Percentiles rank a stretch among this genome's conserved stretches.
phyloP scores from a whole-genome alignment of 352 stramenopile species.

The Pythium angustatum region DNA sequence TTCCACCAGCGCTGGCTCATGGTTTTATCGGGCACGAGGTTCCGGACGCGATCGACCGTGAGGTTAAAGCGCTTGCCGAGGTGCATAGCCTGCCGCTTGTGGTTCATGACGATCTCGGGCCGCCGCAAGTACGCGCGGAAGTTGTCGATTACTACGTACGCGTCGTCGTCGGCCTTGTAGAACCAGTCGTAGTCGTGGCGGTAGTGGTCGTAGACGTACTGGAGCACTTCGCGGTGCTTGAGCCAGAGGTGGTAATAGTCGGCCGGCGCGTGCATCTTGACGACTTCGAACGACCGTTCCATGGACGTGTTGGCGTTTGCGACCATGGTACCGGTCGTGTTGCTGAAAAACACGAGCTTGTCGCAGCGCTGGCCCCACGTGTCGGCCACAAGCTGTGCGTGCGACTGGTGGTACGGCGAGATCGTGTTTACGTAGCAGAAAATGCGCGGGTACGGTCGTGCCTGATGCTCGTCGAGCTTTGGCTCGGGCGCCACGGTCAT shows the following conservation, averaged over 20 bases:
- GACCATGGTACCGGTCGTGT: conserved; percentile 52
- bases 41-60: conserved; percentile 38
- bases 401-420: conserved; percentile 60
- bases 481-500: conserved; percentile 43
- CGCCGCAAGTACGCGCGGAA: conserved; percentile 56
- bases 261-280: conserved; percentile 44
- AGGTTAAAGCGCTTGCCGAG: conserved; percentile 85
- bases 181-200: conserved; percentile 87
- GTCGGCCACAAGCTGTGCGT: conserved; percentile 65
- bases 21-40: conserved; percentile 62
- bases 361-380: conserved; percentile 84
- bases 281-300: conserved; percentile 46
- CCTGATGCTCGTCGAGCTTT: not conserved
- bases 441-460: conserved; percentile 46
- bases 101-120: conserved; percentile 67
- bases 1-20: conserved; percentile 54
- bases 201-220: conserved; percentile 71
- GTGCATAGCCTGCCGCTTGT: conserved; percentile 63
- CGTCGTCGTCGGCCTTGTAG: conserved; percentile 86
- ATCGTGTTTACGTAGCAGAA: conserved; percentile 84
- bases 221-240: conserved; percentile 74
- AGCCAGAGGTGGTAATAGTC: conserved; percentile 85
- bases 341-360: conserved; percentile 85
- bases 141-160: conserved; percentile 83
- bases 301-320: conserved; percentile 26